Evolutionary conservation across 345 rosid genomes (phyloP).

Genomic region (Populus tremula): DNA sequence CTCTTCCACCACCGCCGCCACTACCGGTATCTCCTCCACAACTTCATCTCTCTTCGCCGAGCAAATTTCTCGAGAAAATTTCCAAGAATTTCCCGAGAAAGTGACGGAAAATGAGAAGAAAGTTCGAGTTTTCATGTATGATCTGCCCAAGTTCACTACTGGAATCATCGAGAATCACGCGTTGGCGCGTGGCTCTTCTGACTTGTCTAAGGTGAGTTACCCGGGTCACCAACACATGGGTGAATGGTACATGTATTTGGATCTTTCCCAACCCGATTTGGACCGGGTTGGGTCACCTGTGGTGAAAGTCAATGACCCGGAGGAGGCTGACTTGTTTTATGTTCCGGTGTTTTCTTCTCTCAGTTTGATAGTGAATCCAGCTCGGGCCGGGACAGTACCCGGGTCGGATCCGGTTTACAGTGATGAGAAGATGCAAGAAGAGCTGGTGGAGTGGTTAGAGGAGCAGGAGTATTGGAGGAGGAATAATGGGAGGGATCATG

Average conservation of each 20-base stretch:
- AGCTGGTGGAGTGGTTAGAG: constrained; percentile 77
- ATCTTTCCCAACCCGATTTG: constrained; percentile 51
- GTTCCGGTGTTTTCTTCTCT: constrained; percentile 86
- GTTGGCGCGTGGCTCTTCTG: constrained; percentile 65
- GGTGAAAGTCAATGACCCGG: constrained; percentile 57
- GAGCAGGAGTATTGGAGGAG: constrained; percentile 77
- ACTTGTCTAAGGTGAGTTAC: constrained; percentile 52
- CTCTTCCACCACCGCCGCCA: constrained; percentile 37
- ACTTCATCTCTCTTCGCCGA: constrained; percentile 7
- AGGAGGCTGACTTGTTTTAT: constrained; percentile 80
- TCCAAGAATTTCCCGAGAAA: background rate
- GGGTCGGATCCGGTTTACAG: constrained; percentile 52
- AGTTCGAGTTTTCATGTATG: constrained; percentile 69
- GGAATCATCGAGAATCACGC: constrained; percentile 76
- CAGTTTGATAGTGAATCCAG: constrained; percentile 65
- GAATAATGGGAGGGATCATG: constrained; percentile 74
- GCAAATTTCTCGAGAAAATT: constrained; percentile 25
- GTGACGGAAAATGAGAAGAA: background rate
- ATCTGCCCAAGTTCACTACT: constrained; percentile 79
- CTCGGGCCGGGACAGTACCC: constrained; percentile 30
- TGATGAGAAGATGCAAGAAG: constrained; percentile 83
- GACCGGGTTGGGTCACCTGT: constrained; percentile 68
- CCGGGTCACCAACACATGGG: constrained; percentile 99
- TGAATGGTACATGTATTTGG: constrained; percentile 86
- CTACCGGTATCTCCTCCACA: constrained; percentile 20